Base-by-base conservation (phyloP, 2,329 filamentous ascomycete species). In the Pseudogymnoascus sp. region DNA sequence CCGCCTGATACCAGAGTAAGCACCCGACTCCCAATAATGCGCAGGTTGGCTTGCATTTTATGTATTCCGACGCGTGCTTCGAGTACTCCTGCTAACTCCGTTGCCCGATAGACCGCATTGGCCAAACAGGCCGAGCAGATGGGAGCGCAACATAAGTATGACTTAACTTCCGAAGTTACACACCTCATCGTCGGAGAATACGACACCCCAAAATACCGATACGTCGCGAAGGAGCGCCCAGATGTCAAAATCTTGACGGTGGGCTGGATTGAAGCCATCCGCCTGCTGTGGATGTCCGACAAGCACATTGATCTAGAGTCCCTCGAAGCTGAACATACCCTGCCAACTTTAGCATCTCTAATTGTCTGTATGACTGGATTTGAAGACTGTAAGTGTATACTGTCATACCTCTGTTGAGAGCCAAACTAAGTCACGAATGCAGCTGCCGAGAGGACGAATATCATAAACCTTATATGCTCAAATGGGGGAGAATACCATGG, bases 131-230 rank as follows among this genome's bases (percentile, higher is more conserved):
- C 90, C 16, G 76, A 81, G 67, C 86, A 96, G 73, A 91, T 99
- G 80, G 95, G 95, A 67, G 95, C 93, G 60, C 76, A 84, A 65
- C 90, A 96, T 81, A 92, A 90, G 70, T 89, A 92, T 75, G 93
- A 99, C 75, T 85, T 99, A 50, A 97, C 93, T n/a, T 90, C 90
- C 63, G 91, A 97, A 74, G 91, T 96, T 59, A 97, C 95, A 4
- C 95, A 99, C 78, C 86, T 99, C 56, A 84, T 99, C 67, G 91
- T 96, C 66, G 95, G 93, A 74, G 88, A 90, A 70, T 89, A 91
- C 71, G 85, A 93, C 73, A 97, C 93, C 0, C 86, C 89, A 60
- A 99, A 99, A 76, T 99, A 99, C 77, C 89, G 88, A 75, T 96
- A 96, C 80, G 93, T 97, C 71, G 95, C 93, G 62, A 90, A 88